These are phyloP conservation scores for Phytophthora kernoviae DNA, from an alignment of 352 stramenopile genomes.

Conservation along the genomic window DNA sequence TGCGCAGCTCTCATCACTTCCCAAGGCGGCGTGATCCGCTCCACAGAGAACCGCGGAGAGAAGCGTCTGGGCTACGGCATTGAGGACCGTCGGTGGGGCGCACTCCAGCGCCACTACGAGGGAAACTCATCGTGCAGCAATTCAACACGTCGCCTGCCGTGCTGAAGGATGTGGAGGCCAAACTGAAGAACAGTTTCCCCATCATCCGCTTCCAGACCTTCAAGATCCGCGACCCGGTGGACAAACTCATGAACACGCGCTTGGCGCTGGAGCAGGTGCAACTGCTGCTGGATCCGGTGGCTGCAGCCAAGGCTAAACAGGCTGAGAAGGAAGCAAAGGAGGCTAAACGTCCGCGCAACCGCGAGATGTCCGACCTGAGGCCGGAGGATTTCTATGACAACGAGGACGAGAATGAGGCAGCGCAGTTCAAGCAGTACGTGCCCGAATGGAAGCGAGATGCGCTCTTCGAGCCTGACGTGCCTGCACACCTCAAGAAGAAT, in stretches of 20 bases:
- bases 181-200: conserved; percentile 86
- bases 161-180: conserved; percentile 75
- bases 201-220: conserved; percentile 89
- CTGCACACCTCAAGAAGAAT: conserved; percentile 66
- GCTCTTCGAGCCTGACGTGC: conserved; percentile 65
- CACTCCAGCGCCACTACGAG: conserved; percentile 86
- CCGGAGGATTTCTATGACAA: conserved; percentile 63
- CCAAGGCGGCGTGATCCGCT: conserved; percentile 75
- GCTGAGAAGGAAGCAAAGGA: conserved; percentile 41
- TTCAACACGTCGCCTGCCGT: conserved; percentile 81
- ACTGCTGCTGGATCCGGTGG: conserved; percentile 55
- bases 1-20: conserved; percentile 71
- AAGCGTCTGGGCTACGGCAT: conserved; percentile 84
- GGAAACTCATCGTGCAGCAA: conserved; percentile 83
- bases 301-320: conserved; percentile 37
- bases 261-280: conserved; percentile 66
- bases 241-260: conserved; percentile 86
- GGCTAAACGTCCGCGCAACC: conserved; percentile 32
- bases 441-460: conserved; percentile 87
- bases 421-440: conserved; percentile 81
- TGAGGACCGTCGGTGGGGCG: conserved; percentile 86
- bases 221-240: conserved; percentile 82
- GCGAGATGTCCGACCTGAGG: conserved; percentile 37
- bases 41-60: conserved; percentile 82
- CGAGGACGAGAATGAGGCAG: conserved; percentile 63